These are phyloP conservation scores for Lactifluus rugatus DNA, from an alignment of 768 basidiomycete genomes.

Conservation along the genomic window DNA sequence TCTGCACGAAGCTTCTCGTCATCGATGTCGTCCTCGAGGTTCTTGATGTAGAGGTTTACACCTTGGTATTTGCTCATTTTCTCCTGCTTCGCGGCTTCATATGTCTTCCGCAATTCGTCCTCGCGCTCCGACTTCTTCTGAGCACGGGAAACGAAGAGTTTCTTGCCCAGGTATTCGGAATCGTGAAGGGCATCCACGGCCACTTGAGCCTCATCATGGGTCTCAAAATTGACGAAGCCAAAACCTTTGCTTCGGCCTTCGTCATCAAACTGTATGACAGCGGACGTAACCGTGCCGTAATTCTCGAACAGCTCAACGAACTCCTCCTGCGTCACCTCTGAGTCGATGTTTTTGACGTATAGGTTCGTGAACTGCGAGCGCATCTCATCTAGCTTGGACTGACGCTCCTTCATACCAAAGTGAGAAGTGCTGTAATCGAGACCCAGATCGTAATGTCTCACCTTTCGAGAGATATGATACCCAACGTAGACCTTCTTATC, in stretches of 20 bases:
- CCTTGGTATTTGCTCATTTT: conserved; percentile 97
- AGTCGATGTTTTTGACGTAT: conserved; percentile 94
- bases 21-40: conserved; percentile 95
- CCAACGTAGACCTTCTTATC: conserved; percentile 99
- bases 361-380: conserved; percentile 96
- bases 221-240: conserved; percentile 95
- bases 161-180: conserved; percentile 71
- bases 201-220: conserved; percentile 82
- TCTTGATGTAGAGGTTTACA: conserved; percentile 99
- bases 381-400: conserved; percentile 98
- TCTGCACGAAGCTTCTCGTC: conserved; percentile 95
- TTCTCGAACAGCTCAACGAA: conserved; percentile 71
- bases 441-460: conserved; percentile 23
- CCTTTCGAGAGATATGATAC: conserved; percentile 94
- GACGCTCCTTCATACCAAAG: conserved; percentile 60
- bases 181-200: conserved; percentile 91
- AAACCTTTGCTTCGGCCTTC: conserved; percentile 93
- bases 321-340: conserved; percentile 74
- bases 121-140: conserved; percentile 99
- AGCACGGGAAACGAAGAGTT: conserved; percentile 90
- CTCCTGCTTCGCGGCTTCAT: conserved; percentile 95
- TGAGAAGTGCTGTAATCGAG: background rate
- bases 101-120: conserved; percentile 86
- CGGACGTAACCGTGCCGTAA: conserved; percentile 83
- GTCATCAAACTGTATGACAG: conserved; percentile 74